Evolutionary conservation across 306 rosid species (phyloP).

Genomic region (Citrullus colocynthis): DNA sequence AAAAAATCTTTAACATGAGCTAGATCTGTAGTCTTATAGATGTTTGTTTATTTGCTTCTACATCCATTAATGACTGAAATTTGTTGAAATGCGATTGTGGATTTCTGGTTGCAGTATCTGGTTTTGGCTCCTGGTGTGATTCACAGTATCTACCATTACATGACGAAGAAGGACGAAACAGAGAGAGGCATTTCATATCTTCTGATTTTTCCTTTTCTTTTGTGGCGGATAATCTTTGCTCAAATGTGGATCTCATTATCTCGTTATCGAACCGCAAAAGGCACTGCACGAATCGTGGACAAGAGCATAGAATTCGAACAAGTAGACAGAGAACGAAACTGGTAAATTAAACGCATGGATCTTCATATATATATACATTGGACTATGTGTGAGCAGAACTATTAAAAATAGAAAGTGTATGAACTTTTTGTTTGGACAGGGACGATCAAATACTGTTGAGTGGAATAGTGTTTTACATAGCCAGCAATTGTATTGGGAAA

Average conservation of each 20-base stretch:
- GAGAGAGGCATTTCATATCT: conserved; percentile 9
- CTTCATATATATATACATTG: no score
- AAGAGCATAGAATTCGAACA: conserved; percentile 21
- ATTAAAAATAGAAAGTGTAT: background rate
- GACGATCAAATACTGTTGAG: conserved; percentile 31
- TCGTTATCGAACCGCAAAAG: conserved; percentile 12
- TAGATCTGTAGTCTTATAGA: background rate
- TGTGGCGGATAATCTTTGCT: conserved; percentile 12
- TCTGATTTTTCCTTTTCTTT: conserved; percentile 12
- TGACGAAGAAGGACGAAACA: background rate
- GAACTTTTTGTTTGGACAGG: conserved; percentile 12
- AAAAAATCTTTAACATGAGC: background rate
- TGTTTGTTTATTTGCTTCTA: background rate
- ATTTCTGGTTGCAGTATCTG: conserved; percentile 4
- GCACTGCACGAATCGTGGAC: conserved; percentile 11
- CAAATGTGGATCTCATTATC: conserved; percentile 20
- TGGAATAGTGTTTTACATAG: conserved; percentile 1
- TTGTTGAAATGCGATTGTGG: background rate
- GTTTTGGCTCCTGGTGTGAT: conserved; percentile 18
- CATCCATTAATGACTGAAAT: background rate
- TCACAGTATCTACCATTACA: conserved; percentile 10
- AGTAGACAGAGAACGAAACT: conserved; percentile 20
- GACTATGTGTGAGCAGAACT: background rate
- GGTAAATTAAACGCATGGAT: background rate
- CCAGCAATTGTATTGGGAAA: background rate